Base-by-base conservation (phyloP, 2,329 filamentous ascomycete species). In the Diplodia sapinea region DNA sequence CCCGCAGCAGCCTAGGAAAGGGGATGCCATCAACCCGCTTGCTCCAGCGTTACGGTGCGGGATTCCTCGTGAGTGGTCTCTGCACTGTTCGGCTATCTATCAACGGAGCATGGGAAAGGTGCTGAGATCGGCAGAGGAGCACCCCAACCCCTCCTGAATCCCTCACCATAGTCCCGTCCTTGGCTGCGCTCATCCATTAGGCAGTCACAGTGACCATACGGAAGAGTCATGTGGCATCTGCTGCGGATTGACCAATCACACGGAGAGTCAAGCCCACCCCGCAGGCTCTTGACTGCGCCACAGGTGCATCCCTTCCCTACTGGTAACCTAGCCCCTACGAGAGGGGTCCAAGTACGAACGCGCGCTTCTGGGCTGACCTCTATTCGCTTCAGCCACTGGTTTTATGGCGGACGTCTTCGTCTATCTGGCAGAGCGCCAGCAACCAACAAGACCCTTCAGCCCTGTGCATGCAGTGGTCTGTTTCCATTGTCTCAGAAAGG, bases 401-500 rank as follows among this genome's bases (percentile, higher is more conserved):
- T n/a, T 47, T 20, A 20, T 47, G 12, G 17, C 20, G 6, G 43
- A 47, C 6, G 7, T 8, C 7, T n/a, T 20, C 43, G 5, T 47
- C 6, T 20, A 47, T 20, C 43, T 36, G 43, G 17, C 1, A 8
- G 36, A 15, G 43, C 15, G 47, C 29, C 17, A 13, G 26, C 20
- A 3, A 3, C 20, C 47, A 17, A 38, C 59, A 6, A 7, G 15
- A 33, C 23, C 13, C 3, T 26, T 29, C 47, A 63, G 59, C 59
- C 47, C 36, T 63, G 59, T 51, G 29, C 59, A 63, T 33, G 26
- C 31, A 38, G 43, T 38, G 59, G 50, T 38, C 59, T 38, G 47
- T 38, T 26, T 51, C 12, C 31, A 63, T 51, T 63, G 59, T 63
- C 59, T 63, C 59, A 63, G 59, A 51, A 51, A 63, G 59, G 59